Base-by-base conservation (phyloP, 192 early-diverging fungal species). In the Entomortierella beljakovae region DNA sequence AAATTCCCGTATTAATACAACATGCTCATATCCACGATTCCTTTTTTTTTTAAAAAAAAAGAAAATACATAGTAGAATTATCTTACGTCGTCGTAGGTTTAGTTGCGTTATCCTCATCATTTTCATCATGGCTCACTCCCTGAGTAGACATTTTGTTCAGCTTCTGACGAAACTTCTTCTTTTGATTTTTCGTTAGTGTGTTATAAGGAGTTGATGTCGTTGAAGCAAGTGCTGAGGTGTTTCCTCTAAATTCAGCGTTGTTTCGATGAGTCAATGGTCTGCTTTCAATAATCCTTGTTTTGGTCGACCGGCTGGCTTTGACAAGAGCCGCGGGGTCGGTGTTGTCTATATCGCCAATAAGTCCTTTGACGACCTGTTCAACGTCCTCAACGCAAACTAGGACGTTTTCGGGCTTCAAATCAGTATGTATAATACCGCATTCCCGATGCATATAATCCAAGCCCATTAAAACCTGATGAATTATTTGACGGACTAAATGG, bases 391-490 rank as follows among this genome's bases (percentile, higher is more conserved):
- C 90, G 65, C 93, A 95, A 22, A 97, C 92, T 13, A 99, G 88
- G 5, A 98, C 93, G 80, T 99, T 99, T 82, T 99, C 98, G 8
- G 97, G 98, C 71, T 99, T 99, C 46, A 99, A 80, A 80, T 99
- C 98, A 0, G 98, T 99, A 83, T 99, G 98, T 63, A 99, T 98
- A 67, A 99, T 96, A 29, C 91, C 90, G 83, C 98, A 99, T 53
- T 94, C 91, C 2, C 90, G 83, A 75, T 99, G 98, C 71, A 99
- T 86, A 72, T 97, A 99, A 63, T 97, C 96, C 62, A 99, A 81
- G 6, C 94, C 97, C 76, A 94, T 86, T 28, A 98, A 85, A 20
- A 98, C 90, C 80, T 99, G 98, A 69, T 92, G 92, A 11, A 92
- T 86, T 55, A 99, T 93, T 55, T 96, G 92, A 76, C 95, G 95